Conservation (phyloP, 768 basidiomycete species). For the Mycena haematopus region DNA sequence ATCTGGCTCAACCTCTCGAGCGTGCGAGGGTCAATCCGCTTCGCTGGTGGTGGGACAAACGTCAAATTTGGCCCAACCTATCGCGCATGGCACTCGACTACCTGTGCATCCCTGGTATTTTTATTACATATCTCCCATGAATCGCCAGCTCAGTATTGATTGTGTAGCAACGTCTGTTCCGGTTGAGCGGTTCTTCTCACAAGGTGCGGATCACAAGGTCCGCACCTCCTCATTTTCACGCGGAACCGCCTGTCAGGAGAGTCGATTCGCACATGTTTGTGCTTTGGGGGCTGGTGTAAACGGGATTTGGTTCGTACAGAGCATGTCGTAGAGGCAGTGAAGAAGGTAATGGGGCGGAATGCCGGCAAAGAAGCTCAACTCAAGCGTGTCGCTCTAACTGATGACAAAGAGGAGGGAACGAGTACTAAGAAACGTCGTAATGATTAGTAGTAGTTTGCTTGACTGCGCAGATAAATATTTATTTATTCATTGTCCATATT, state of each 20-base stretch:
- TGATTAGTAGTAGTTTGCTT: too few relatives aligned
- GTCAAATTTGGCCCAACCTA: neutral
- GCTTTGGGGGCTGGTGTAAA: neutral
- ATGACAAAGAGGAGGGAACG: neutral
- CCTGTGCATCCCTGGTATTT: neutral
- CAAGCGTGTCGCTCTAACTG: neutral
- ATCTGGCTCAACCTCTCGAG: neutral
- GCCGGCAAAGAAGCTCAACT: neutral
- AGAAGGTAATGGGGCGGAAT: neutral
- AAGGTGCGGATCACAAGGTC: neutral
- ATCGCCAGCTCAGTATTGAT: neutral
- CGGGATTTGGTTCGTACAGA: neutral
- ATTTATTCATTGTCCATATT: neutral
- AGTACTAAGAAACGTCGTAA: neutral
- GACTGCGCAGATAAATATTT: neutral
- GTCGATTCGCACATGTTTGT: neutral
- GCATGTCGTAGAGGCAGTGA: neutral
- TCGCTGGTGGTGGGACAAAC: neutral
- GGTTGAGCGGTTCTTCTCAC: neutral
- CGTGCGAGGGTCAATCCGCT: neutral
- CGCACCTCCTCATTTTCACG: neutral
- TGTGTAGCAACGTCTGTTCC: neutral
- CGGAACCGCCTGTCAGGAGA: neutral
- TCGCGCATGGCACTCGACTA: neutral
- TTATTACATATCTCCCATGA: neutral